A percentile compares a stretch with the other conserved stretches of the same genome.
phyloP scores from a whole-genome alignment of 352 stramenopile species.

The Thraustochytrium striatum region DNA sequence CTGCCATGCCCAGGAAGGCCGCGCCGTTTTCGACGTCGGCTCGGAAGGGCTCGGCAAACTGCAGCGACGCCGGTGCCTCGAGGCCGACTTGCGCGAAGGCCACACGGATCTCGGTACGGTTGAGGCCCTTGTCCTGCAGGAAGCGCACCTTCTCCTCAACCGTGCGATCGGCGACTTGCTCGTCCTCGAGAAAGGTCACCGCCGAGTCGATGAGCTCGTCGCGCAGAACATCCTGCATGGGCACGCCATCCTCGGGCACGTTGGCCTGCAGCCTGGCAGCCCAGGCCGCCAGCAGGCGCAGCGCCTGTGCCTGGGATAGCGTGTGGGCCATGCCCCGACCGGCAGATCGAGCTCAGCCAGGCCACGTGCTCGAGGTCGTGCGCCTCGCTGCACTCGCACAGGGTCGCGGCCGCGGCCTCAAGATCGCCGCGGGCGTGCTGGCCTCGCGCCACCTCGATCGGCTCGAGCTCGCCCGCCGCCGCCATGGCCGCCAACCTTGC shows the following conservation, averaged over 20 bases:
- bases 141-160: constrained; percentile 31
- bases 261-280: constrained; percentile 7
- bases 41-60: not conserved
- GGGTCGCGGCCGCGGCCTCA: no score
- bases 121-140: constrained; percentile 27
- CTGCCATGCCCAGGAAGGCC: constrained; percentile 14
- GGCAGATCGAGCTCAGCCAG: constrained; percentile 9
- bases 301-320: constrained; percentile 11
- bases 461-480: no score
- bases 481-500: no score
- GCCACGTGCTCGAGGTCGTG: constrained; percentile 36
- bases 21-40: constrained; percentile 28
- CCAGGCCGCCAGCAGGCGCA: constrained; percentile 13
- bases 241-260: constrained; percentile 5
- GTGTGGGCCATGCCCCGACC: not conserved
- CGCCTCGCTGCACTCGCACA: not conserved
- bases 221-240: not conserved
- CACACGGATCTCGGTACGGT: constrained; percentile 33
- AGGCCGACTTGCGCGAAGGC: constrained; percentile 37
- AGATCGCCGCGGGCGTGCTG: no score
- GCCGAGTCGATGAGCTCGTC: constrained; percentile 42
- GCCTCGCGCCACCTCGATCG: no score
- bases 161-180: constrained; percentile 18
- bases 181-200: constrained; percentile 34
- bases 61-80: constrained; percentile 9